These are phyloP conservation scores for Monosporozyma unispora DNA, from an alignment of 805 yeast genomes.

Conservation along the genomic window DNA sequence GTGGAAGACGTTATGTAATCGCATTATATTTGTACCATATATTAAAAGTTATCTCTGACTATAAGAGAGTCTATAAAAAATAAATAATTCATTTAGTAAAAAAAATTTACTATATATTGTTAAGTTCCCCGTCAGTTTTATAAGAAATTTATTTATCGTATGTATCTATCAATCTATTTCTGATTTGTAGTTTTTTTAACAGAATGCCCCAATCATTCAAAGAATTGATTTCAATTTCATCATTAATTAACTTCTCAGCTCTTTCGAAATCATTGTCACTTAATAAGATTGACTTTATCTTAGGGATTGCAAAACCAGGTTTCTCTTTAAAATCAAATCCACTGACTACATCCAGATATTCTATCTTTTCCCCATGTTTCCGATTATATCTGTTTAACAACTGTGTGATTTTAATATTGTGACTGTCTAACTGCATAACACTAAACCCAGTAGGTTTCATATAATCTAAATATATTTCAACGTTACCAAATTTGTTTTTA, in stretches of 20 bases:
- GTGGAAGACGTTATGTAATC: slow-evolving; percentile 24
- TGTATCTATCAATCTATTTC: slow-evolving; percentile 6
- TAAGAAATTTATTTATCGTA: slow-evolving; percentile 1
- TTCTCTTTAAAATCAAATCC: slow-evolving; percentile 23
- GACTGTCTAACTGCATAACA: slow-evolving; percentile 3
- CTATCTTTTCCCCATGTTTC: not conserved
- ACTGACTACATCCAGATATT: slow-evolving; percentile 19
- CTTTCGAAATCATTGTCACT: slow-evolving; percentile 7
- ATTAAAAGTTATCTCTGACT: not conserved
- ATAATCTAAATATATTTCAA: slow-evolving; percentile 14
- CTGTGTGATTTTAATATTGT: slow-evolving; percentile 3
- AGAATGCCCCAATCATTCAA: slow-evolving; percentile 13
- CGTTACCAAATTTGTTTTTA: slow-evolving; percentile 16
- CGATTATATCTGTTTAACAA: slow-evolving; percentile 10
- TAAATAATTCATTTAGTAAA: not conserved
- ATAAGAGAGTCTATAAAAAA: not conserved
- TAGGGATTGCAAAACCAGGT: slow-evolving; percentile 22
- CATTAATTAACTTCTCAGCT: slow-evolving; percentile 3
- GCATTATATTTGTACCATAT: not conserved
- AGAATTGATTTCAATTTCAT: slow-evolving; percentile 4
- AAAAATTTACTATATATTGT: no score
- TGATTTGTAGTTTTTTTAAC: slow-evolving; percentile 7
- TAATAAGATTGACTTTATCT: slow-evolving; percentile 13
- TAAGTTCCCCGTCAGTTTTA: not conserved
- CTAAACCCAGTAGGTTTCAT: slow-evolving; percentile 18